Base-by-base conservation (phyloP, 2,329 filamentous ascomycete species). In the Raffaelea ambrosiae region DNA sequence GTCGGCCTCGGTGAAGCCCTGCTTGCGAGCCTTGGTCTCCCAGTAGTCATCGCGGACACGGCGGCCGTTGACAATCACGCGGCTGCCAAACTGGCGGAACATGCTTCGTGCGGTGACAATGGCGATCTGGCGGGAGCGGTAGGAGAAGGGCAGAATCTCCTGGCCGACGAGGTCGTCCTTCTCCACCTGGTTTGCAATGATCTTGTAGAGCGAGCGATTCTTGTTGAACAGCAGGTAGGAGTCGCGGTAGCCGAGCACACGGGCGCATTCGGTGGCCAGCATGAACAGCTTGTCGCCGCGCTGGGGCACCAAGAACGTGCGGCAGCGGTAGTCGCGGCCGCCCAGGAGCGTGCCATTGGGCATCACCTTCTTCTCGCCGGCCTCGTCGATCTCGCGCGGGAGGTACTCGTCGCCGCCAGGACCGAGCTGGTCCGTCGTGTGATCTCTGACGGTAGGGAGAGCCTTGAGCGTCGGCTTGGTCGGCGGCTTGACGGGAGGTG, bases 191-290 rank as follows among this genome's bases (percentile, higher is more conserved):
- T 86, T 94, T 49, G 91, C 91, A 59, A 98, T 98, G 61, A 98
- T 98, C 69, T 98, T 98, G 74, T 80, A 95, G 9, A 98, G 73
- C 2, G 93, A 97, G 55, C 91, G 78, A 65, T 98, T 97, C 71
- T 97, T 96, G 76, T 97, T 97, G 73, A 98, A 98, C 16, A 98
- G 72, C 33, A 98, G 74, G 64, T 98, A 98, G n/a, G 90, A 96
- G 65, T 98, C 93, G 52, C 93, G 80, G 64, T 98, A 98, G 42
- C 89, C 87, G 20, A 97, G 73, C 4, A 96, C 89, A 55, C 93
- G 82, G 21, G 93, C 93, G 63, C 93, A 97, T 67, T 98, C 93
- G 16, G 93, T 98, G 33, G 93, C 93, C 46, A 98, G 79, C 93
- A 98, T 98, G 69, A 97, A 98, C 5, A 97, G 77, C 67, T 96